A percentile compares a stretch with the other conserved stretches of the same genome.
These are phyloP conservation scores for Ceriops zippeliana DNA, from an alignment of 345 rosid species.

Conservation along the genomic window DNA sequence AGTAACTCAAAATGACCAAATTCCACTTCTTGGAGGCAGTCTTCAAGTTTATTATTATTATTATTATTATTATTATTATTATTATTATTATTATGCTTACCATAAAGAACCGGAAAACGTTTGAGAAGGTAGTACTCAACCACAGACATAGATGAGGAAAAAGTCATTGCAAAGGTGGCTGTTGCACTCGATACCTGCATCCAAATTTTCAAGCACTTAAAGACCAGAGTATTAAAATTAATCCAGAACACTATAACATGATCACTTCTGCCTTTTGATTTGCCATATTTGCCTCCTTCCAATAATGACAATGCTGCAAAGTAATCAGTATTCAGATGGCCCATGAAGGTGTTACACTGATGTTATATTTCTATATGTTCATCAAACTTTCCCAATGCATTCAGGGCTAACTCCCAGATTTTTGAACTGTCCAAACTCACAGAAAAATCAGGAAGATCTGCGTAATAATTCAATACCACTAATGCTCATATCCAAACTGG, in stretches of 20 bases:
- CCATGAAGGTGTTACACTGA: too few relatives aligned
- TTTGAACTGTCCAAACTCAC: too few relatives aligned
- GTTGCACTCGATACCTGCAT: conserved; percentile 58
- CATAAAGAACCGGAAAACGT: conserved; percentile 53
- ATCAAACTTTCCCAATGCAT: too few relatives aligned
- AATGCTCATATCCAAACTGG: too few relatives aligned
- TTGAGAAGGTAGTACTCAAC: conserved; percentile 54
- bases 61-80: not conserved
- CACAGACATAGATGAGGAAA: conserved; percentile 58
- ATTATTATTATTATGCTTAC: conserved; percentile 13
- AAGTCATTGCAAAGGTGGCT: conserved; percentile 55
- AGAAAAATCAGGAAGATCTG: too few relatives aligned
- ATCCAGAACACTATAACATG: not conserved
- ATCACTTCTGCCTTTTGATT: not conserved
- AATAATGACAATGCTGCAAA: not conserved
- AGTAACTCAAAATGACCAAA: not conserved
- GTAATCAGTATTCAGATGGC: too few relatives aligned
- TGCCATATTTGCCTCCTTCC: not conserved
- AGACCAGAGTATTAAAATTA: not conserved
- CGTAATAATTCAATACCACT: too few relatives aligned
- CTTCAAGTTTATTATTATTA: not conserved
- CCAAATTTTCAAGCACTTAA: not conserved
- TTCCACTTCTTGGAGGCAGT: not conserved
- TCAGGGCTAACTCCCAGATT: too few relatives aligned
- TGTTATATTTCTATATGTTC: too few relatives aligned